A percentile compares a stretch with the other conserved stretches of the same genome.
phyloP scores from a whole-genome alignment of 495 filamentous ascomycete genomes.

The Staphylotrichum tortipilum region DNA sequence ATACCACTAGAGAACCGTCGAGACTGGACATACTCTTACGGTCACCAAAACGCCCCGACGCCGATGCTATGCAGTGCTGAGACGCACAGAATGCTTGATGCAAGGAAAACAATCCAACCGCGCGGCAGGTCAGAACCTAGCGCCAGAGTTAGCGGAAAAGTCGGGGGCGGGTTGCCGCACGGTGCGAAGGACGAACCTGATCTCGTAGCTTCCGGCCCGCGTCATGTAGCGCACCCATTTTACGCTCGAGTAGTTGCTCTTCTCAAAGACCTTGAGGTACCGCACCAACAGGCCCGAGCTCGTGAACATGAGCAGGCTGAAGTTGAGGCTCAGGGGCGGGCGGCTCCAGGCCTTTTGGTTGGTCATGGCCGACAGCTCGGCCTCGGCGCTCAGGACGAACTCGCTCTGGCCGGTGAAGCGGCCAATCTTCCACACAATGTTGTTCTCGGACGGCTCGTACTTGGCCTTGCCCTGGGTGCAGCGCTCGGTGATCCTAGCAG shows the following conservation, averaged over 20 bases:
- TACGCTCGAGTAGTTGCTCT: slow-evolving; percentile 95
- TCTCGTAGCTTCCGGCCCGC: slow-evolving; percentile 76
- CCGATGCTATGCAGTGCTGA: slow-evolving; percentile 15
- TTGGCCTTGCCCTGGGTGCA: slow-evolving; percentile 94
- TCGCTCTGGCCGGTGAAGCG: slow-evolving; percentile 93
- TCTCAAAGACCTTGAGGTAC: slow-evolving; percentile 99
- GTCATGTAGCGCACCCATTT: slow-evolving; percentile 99
- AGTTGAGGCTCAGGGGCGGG: slow-evolving; percentile 84
- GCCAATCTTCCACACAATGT: slow-evolving; percentile 98
- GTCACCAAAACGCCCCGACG: slow-evolving; percentile 10
- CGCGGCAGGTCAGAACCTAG: slow-evolving; percentile 14
- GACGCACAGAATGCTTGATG: background rate
- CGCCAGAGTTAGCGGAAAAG: background rate
- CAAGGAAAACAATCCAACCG: background rate
- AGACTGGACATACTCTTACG: too few relatives aligned
- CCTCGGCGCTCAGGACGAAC: slow-evolving; percentile 89
- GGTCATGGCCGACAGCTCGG: slow-evolving; percentile 89
- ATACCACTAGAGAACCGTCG: too few relatives aligned
- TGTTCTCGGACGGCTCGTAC: slow-evolving; percentile 96
- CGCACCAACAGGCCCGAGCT: slow-evolving; percentile 83
- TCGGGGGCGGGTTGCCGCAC: background rate
- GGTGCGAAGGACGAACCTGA: slow-evolving; percentile 48
- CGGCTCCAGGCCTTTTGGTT: slow-evolving; percentile 97
- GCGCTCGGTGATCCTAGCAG: slow-evolving; percentile 86
- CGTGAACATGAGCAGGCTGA: slow-evolving; percentile 96